A percentile compares a stretch with the other conserved stretches of the same genome.
Conservation (phyloP, 345 rosid species). For the Gossypium turneri region DNA sequence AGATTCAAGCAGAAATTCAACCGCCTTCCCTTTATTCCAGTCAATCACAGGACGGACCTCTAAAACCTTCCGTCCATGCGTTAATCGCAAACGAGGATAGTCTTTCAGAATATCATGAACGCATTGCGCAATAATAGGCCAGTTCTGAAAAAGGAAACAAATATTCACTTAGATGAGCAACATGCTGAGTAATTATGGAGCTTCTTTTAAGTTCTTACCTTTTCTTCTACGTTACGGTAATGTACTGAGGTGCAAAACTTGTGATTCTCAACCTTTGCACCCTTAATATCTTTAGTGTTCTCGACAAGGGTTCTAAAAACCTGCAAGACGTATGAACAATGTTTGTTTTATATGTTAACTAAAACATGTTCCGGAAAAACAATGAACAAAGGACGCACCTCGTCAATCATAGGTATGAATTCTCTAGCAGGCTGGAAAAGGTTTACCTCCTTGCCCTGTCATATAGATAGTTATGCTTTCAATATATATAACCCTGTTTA, state of each 20-base stretch:
- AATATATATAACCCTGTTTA: not conserved
- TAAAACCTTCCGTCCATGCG: slow-evolving; percentile 87
- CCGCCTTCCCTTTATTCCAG: slow-evolving; percentile 97
- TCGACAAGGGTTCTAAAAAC: slow-evolving; percentile 82
- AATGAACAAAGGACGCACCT: slow-evolving; percentile 33
- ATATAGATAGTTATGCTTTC: not conserved
- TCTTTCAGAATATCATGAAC: slow-evolving; percentile 80
- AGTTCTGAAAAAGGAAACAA: slow-evolving; percentile 46
- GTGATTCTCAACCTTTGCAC: slow-evolving; percentile 88
- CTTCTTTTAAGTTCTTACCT: slow-evolving; percentile 37
- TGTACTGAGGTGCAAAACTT: slow-evolving; percentile 93
- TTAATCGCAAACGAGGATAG: slow-evolving; percentile 71
- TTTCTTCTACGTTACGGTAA: slow-evolving; percentile 93
- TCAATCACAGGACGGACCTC: slow-evolving; percentile 93
- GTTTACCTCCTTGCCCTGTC: slow-evolving; percentile 70
- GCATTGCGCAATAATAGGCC: slow-evolving; percentile 71
- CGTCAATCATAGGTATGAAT: slow-evolving; percentile 70
- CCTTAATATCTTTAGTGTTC: slow-evolving; percentile 59
- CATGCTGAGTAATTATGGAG: not conserved
- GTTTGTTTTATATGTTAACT: not conserved
- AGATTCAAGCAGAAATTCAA: slow-evolving; percentile 79
- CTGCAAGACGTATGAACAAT: slow-evolving; percentile 24
- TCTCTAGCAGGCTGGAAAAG: slow-evolving; percentile 92
- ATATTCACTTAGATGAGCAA: not conserved
- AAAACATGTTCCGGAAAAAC: not conserved